These are phyloP conservation scores for Russula vinacea DNA, from an alignment of 768 basidiomycete species.

Conservation along the genomic window DNA sequence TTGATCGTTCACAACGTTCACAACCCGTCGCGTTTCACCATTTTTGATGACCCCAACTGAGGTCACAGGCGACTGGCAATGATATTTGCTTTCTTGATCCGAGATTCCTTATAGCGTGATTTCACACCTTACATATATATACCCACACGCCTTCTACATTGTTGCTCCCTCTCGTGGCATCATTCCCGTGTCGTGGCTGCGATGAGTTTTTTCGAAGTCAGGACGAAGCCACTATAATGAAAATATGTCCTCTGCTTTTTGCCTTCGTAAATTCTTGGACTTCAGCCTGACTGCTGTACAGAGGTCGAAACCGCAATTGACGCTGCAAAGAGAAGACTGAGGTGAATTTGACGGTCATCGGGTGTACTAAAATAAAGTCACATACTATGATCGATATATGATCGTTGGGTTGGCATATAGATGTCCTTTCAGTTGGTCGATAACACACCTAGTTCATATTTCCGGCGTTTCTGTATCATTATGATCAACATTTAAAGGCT, in stretches of 20 bases:
- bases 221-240: background rate
- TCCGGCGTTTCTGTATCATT: no score
- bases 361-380: no score
- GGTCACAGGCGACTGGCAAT: no score
- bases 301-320: background rate
- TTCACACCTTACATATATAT: background rate
- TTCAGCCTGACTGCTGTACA: background rate
- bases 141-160: background rate
- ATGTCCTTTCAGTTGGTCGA: no score
- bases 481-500: no score
- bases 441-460: no score
- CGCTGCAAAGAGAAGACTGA: no score
- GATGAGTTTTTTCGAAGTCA: background rate
- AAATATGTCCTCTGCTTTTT: background rate
- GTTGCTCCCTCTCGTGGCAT: background rate
- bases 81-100: background rate
- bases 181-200: background rate
- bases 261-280: background rate
- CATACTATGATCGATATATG: no score
- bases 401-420: no score
- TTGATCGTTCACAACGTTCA: background rate
- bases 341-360: no score
- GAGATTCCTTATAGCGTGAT: background rate
- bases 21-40: no score
- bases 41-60: no score